These are phyloP conservation scores for Ascochyta pisi DNA, from an alignment of 2,329 filamentous ascomycete species.

Conservation along the genomic window DNA sequence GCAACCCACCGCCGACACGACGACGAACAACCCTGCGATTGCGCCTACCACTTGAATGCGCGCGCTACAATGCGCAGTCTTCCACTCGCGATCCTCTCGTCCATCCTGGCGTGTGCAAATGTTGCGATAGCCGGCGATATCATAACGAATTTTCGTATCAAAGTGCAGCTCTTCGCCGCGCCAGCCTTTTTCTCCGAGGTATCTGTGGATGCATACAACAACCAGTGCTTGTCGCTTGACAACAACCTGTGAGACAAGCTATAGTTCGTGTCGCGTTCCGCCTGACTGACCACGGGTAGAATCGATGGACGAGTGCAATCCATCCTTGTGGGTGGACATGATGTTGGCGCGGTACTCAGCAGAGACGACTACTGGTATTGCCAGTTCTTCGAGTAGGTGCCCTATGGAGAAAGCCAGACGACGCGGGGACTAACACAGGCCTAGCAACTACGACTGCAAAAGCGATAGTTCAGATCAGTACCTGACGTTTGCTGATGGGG, in stretches of 20 bases:
- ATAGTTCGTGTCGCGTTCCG: neutral
- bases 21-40: constrained; percentile 8
- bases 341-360: constrained; percentile 32
- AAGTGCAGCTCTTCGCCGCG: constrained; percentile 44
- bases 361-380: constrained; percentile 45
- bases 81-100: constrained; percentile 3
- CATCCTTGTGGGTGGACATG: constrained; percentile 41
- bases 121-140: constrained; percentile 25
- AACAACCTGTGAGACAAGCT: constrained; percentile 39
- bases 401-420: neutral
- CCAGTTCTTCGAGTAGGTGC: constrained; percentile 42
- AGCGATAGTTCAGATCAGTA: constrained; percentile 26
- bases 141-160: constrained; percentile 36
- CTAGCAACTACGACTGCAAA: constrained; percentile 43
- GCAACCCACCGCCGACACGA: constrained; percentile 7
- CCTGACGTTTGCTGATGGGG: constrained; percentile 37
- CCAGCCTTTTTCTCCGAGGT: constrained; percentile 44
- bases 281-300: constrained; percentile 22
- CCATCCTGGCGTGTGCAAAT: constrained; percentile 1
- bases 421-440: constrained; percentile 9
- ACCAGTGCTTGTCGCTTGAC: constrained; percentile 39
- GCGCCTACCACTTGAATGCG: constrained; percentile 16
- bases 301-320: constrained; percentile 45
- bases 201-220: constrained; percentile 39
- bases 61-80: constrained; percentile 20